Evolutionary conservation across 208 protist species (phyloP).

Genomic region (Crithidia brevicula): DNA sequence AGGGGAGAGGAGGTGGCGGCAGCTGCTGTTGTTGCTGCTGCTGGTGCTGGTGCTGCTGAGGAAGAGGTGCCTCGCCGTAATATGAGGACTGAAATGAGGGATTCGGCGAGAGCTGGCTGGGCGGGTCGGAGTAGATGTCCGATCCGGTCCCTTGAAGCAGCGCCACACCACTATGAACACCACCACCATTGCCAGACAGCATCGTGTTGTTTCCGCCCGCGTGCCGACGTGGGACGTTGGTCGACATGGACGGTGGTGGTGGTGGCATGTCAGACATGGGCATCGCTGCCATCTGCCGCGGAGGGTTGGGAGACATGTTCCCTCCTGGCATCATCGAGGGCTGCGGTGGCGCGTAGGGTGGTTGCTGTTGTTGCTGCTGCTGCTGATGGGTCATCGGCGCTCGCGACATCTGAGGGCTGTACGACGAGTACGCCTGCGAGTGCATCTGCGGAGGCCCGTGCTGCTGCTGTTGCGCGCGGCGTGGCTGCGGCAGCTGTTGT

Average conservation of each 20-base stretch:
- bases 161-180: background rate
- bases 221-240: background rate
- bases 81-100: background rate
- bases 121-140: slow-evolving; percentile 4
- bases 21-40: slow-evolving; percentile 3
- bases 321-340: background rate
- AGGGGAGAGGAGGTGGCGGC: too few relatives aligned
- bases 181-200: slow-evolving; percentile 7
- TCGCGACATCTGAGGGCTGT: background rate
- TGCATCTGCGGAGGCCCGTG: background rate
- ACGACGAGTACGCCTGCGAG: too few relatives aligned
- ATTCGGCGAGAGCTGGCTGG: background rate
- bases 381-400: background rate
- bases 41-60: background rate
- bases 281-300: background rate
- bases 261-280: background rate
- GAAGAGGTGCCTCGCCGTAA: background rate
- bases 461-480: background rate
- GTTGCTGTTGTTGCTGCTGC: background rate
- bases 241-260: background rate
- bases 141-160: background rate
- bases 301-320: background rate
- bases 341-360: background rate
- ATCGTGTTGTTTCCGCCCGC: slow-evolving; percentile 1
- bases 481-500: slow-evolving; percentile 10